A percentile compares a stretch with the other conserved stretches of the same genome.
Conservation (phyloP, 106 monocot genomes). For the Dendrobium huoshanense region DNA sequence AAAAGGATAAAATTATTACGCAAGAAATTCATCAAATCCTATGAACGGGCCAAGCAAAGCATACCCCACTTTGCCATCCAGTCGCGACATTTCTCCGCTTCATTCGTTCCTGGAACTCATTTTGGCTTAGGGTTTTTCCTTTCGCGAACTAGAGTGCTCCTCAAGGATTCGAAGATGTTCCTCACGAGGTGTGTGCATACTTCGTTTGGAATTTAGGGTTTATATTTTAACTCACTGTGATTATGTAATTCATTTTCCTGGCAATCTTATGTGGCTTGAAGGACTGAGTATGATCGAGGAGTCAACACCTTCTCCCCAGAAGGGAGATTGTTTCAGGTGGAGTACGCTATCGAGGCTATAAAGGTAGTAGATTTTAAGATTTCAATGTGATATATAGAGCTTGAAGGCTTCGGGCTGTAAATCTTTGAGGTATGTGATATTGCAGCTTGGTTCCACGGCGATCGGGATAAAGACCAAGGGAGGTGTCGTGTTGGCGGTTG, state of each 20-base stretch:
- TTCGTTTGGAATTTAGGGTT: background rate
- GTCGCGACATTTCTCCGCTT: no score
- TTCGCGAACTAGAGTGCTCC: background rate
- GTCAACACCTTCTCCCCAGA: conserved; percentile 79
- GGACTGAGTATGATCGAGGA: conserved; percentile 69
- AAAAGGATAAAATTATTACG: no score
- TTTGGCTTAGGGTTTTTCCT: background rate
- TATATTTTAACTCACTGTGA: background rate
- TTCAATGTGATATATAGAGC: background rate
- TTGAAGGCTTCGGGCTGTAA: background rate
- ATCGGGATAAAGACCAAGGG: conserved; percentile 79
- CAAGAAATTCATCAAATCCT: no score
- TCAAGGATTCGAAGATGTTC: conserved; percentile 24
- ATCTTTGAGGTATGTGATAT: background rate
- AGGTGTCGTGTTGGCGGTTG: conserved; percentile 62
- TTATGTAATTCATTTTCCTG: background rate
- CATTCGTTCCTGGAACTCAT: no score
- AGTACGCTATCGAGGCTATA: conserved; percentile 71
- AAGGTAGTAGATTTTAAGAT: conserved; percentile 27
- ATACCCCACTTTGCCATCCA: no score
- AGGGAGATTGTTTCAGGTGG: conserved; percentile 65
- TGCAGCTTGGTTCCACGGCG: conserved; percentile 69
- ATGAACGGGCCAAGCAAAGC: no score
- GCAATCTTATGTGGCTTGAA: conserved; percentile 3
- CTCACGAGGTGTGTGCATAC: conserved; percentile 26